Conservation (phyloP, 2,329 filamentous ascomycete species). For the Alternaria longipes region DNA sequence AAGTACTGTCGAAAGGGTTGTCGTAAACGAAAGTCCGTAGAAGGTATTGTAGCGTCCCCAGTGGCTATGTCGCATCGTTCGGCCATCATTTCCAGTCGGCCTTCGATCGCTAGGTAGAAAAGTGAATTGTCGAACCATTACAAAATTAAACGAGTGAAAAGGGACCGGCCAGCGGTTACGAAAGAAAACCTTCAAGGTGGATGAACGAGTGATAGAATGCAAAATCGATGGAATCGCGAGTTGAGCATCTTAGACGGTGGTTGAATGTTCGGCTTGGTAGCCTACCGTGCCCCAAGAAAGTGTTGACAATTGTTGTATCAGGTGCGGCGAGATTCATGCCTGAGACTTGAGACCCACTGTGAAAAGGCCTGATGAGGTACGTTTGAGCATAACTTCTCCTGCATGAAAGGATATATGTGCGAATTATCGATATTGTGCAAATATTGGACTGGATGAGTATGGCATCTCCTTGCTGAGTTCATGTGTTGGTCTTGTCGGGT, state of each 20-base stretch:
- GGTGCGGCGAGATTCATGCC: constrained; percentile 21
- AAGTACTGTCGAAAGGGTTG: constrained; percentile 16
- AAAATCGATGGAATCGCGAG: neutral
- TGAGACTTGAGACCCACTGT: constrained; percentile 11
- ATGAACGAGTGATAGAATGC: constrained; percentile 9
- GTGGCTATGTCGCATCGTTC: constrained; percentile 29
- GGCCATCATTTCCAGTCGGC: constrained; percentile 23
- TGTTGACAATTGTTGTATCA: constrained; percentile 26
- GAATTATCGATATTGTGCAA: constrained; percentile 2
- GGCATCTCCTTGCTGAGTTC: neutral
- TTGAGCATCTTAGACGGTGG: neutral
- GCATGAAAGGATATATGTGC: constrained; percentile 14
- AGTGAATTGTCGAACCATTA: constrained; percentile 34
- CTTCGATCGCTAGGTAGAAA: constrained; percentile 26
- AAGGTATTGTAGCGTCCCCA: constrained; percentile 40
- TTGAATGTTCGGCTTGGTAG: constrained; percentile 11
- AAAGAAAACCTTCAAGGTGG: constrained; percentile 10
- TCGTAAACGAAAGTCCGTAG: constrained; percentile 39
- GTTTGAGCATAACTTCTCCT: constrained; percentile 3
- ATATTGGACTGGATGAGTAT: neutral
- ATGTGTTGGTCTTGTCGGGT: neutral
- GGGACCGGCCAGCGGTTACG: constrained; percentile 28
- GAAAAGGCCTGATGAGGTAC: constrained; percentile 6
- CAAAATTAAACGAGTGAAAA: constrained; percentile 14
- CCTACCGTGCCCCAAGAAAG: constrained; percentile 14